Percentiles rank a stretch among this genome's conserved stretches.
Conservation (phyloP, 139 green algal genomes). For the Chlorella sp. region DNA sequence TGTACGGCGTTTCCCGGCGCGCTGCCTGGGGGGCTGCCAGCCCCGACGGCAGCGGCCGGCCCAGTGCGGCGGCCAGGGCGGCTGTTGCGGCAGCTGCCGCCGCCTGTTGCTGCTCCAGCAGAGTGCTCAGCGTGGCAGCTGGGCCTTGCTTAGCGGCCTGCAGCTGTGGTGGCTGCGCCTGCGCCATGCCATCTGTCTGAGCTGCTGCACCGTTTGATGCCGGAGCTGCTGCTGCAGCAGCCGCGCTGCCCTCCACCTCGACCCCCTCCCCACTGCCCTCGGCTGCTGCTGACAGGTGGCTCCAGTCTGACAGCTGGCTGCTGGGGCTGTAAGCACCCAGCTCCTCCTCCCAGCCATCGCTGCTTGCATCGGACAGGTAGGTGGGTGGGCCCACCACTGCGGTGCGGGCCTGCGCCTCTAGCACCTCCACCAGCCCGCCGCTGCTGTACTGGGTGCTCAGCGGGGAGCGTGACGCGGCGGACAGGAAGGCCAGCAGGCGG, state of each 20-base stretch:
- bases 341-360: slow-evolving; percentile 9
- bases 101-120: not conserved
- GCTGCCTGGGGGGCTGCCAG: not conserved
- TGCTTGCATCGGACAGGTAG: slow-evolving; percentile 16
- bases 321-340: not conserved
- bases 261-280: not conserved
- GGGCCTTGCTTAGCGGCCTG: not conserved
- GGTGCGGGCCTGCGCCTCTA: slow-evolving; percentile 2
- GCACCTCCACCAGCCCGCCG: not conserved
- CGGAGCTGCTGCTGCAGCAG: not conserved
- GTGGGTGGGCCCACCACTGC: slow-evolving; percentile 30
- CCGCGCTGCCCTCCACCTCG: too few species aligned
- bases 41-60: not conserved
- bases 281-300: not conserved
- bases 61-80: not conserved
- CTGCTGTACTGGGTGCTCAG: not conserved
- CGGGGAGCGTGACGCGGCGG: not conserved
- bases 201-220: not conserved
- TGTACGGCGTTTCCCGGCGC: slow-evolving; percentile 6
- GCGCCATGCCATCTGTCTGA: too few species aligned
- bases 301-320: slow-evolving; percentile 36
- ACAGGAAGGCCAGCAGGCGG: slow-evolving; percentile 34
- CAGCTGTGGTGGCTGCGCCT: not conserved
- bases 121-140: not conserved
- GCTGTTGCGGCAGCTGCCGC: not conserved